Conservation (phyloP, 345 rosid genomes). For the Populus tremula region DNA sequence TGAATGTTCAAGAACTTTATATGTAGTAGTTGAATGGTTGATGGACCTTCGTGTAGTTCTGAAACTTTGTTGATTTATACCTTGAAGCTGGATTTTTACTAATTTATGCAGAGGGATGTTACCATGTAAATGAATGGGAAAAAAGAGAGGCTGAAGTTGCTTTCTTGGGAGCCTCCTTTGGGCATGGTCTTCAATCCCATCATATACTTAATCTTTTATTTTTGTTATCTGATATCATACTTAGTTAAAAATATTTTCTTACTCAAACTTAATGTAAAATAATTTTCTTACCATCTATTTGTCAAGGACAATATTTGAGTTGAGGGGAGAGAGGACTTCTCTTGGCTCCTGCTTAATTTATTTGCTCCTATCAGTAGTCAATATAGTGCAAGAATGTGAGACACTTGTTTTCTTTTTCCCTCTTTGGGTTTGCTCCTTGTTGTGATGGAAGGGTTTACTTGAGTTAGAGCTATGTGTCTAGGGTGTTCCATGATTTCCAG, state of each 20-base stretch:
- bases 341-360: neutral
- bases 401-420: too few relatives aligned
- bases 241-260: too few relatives aligned
- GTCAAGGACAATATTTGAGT: neutral
- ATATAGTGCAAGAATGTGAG: neutral
- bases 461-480: neutral
- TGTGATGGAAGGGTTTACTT: neutral
- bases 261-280: neutral
- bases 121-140: neutral
- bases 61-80: neutral
- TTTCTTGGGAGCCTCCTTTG: neutral
- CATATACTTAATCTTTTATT: neutral
- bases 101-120: neutral
- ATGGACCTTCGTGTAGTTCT: neutral
- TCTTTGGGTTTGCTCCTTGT: neutral
- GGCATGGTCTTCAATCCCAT: neutral
- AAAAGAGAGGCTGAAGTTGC: neutral
- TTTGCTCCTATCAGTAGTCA: neutral
- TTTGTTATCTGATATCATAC: neutral
- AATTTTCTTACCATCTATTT: neutral
- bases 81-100: neutral
- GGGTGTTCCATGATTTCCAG: neutral
- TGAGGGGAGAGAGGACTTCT: neutral
- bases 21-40: neutral
- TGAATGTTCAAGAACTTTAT: neutral